These are phyloP conservation scores for Catharanthus roseus DNA, from an alignment of 257 asterid genomes.

Conservation along the genomic window DNA sequence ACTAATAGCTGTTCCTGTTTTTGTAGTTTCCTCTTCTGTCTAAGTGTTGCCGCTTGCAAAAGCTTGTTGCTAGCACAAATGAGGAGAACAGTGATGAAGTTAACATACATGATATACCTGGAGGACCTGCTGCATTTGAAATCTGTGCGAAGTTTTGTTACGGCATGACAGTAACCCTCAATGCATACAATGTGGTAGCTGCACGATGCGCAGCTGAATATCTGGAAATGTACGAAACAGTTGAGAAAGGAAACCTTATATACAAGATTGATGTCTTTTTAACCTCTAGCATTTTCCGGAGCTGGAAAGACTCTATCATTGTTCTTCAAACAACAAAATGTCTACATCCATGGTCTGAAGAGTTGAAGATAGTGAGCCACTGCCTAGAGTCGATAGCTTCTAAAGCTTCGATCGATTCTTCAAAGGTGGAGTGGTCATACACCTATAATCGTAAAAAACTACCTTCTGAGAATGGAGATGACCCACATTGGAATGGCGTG, in stretches of 20 bases:
- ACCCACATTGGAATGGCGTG: constrained; percentile 50
- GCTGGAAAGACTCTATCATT: constrained; percentile 91
- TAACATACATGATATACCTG: constrained; percentile 59
- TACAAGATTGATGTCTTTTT: constrained; percentile 82
- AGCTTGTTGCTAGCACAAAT: constrained; percentile 35
- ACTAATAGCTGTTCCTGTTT: constrained; percentile 15
- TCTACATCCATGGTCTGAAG: constrained; percentile 66
- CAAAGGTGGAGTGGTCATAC: constrained; percentile 69
- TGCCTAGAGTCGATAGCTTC: constrained; percentile 63
- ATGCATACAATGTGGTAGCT: constrained; percentile 71
- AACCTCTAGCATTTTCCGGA: constrained; percentile 67
- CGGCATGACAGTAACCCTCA: constrained; percentile 77
- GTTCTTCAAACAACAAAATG: constrained; percentile 78
- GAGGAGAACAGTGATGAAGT: constrained; percentile 44
- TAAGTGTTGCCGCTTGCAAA: constrained; percentile 60
- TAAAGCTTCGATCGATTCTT: constrained; percentile 54
- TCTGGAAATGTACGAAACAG: constrained; percentile 72
- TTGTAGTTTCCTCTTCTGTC: constrained; percentile 79
- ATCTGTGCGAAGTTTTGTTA: constrained; percentile 84
- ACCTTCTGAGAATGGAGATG: constrained; percentile 45
- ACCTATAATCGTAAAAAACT: constrained; percentile 63
- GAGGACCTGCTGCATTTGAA: constrained; percentile 82
- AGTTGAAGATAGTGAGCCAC: constrained; percentile 55
- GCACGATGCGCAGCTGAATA: constrained; percentile 89
- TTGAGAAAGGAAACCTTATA: constrained; percentile 74